Evolutionary conservation across 2,329 filamentous ascomycete genomes (phyloP), one percentile per base, ranked within the genome.

Genomic region (Sphaerulina populicola): DNA sequence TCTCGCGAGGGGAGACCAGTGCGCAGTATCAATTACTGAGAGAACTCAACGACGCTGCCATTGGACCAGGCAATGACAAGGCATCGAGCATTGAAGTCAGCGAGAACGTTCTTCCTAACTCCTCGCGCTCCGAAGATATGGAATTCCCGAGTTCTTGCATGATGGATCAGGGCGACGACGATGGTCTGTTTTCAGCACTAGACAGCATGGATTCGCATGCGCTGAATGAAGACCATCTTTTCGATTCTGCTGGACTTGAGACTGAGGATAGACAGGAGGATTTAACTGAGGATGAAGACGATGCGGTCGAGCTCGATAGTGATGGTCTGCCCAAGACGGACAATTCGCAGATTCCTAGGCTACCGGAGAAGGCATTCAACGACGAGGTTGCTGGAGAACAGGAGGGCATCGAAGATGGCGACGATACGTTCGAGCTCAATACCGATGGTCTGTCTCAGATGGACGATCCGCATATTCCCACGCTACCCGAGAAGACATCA

Each of bases 81-180:
- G 54, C 58, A 9, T 53, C 53, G 9, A 60, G 60, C 43, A 49
- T 57, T 12, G 58, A 60, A 42, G 60, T 56, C 10, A 41, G 50
- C 27, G 58, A 58, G 27, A 49, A 56, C 21, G 41, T 57, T n/a
- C 23, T n/a, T 8, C 14, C 39, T 21, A 12, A 10, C n/a, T 39
- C 15, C 12, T 41, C 37, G 45, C 45, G 38, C 36, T 21, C 45
- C 11, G 39, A 36, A 11, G 27, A 37, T 15, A 35, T 21, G 7
- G 46, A 42, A 10, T 15, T 14, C 10, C 31, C 46, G 8, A 49
- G 46, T 21, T 35, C 46, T 10, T 35, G 29, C 14, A 43, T 49
- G 30, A 36, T 21, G 4, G 39, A 43, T 11, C 23, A 27, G 29
- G 18, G 10, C 15, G 46, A 49, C 6, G 30, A 7, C 1, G 14